Conservation (phyloP, 345 rosid genomes). For the Cardamine resedifolia region DNA sequence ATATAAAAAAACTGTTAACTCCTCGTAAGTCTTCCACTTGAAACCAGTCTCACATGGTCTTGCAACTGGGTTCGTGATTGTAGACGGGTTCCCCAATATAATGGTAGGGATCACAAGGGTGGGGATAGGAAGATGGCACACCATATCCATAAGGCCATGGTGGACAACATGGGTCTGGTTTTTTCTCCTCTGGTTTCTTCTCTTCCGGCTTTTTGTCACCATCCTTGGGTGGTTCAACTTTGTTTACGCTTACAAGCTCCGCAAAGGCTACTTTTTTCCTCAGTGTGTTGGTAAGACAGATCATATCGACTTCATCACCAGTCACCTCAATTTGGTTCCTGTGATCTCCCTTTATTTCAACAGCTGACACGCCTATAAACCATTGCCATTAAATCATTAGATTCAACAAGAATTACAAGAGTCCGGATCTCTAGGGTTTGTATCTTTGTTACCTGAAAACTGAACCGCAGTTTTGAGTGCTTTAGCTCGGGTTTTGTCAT, state of each 20-base stretch:
- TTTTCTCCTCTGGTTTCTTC: not conserved
- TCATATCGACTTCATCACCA: constrained; percentile 38
- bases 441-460: constrained; percentile 26
- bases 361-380: constrained; percentile 29
- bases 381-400: constrained; percentile 2
- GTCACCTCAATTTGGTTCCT: constrained; percentile 39
- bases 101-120: constrained; percentile 32
- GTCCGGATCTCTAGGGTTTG: not conserved
- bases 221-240: constrained; percentile 42
- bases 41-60: constrained; percentile 23
- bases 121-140: constrained; percentile 29
- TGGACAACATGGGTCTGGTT: constrained; percentile 18
- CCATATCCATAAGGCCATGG: constrained; percentile 35
- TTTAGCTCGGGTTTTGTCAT: constrained; percentile 35
- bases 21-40: constrained; percentile 4
- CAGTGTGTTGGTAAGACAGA: constrained; percentile 24
- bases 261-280: constrained; percentile 35
- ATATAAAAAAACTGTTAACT: constrained; percentile 10
- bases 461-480: constrained; percentile 15
- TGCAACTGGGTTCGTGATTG: constrained; percentile 34
- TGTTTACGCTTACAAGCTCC: constrained; percentile 36
- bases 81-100: constrained; percentile 33
- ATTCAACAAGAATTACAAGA: not conserved
- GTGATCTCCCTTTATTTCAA: constrained; percentile 40
- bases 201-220: constrained; percentile 23